Evolutionary conservation across 192 early-diverging fungal genomes (phyloP).

Genomic region (Geranomyces michiganensis): DNA sequence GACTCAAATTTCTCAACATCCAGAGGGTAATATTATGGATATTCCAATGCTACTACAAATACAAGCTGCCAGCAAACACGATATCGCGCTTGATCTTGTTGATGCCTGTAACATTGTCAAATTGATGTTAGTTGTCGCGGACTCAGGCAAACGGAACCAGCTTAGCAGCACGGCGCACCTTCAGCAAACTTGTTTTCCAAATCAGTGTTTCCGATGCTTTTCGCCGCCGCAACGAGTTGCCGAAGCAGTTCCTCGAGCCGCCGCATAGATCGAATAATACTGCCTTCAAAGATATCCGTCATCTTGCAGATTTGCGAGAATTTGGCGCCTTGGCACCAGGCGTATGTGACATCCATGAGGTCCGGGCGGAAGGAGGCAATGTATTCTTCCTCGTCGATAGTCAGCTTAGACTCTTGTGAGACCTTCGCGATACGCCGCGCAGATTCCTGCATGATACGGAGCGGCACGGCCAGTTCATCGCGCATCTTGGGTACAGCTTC

Average conservation of each 20-base stretch:
- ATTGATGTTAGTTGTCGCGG: background rate
- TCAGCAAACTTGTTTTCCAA: constrained; percentile 94
- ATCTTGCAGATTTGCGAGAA: constrained; percentile 94
- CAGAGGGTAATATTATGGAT: background rate
- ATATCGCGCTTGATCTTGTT: constrained; percentile 94
- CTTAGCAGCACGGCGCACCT: too few relatives aligned
- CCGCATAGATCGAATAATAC: constrained; percentile 85
- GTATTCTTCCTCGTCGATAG: constrained; percentile 87
- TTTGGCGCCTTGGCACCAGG: constrained; percentile 88
- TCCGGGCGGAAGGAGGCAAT: constrained; percentile 81
- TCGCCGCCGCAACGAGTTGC: constrained; percentile 88
- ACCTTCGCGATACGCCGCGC: constrained; percentile 84
- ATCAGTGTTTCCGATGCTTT: constrained; percentile 91
- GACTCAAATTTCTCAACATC: background rate
- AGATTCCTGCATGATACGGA: constrained; percentile 80
- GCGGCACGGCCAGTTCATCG: constrained; percentile 78
- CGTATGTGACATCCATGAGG: constrained; percentile 93
- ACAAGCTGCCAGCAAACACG: constrained; percentile 94
- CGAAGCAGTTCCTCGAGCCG: constrained; percentile 88
- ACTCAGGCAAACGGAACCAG: background rate
- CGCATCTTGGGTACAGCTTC: constrained; percentile 37
- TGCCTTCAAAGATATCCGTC: constrained; percentile 95
- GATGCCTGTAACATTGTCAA: constrained; percentile 65
- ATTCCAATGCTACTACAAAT: constrained; percentile 36
- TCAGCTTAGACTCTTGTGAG: constrained; percentile 85